Evolutionary conservation across 305 asterid genomes (phyloP).

Genomic region (Solanum aculeatissimum): DNA sequence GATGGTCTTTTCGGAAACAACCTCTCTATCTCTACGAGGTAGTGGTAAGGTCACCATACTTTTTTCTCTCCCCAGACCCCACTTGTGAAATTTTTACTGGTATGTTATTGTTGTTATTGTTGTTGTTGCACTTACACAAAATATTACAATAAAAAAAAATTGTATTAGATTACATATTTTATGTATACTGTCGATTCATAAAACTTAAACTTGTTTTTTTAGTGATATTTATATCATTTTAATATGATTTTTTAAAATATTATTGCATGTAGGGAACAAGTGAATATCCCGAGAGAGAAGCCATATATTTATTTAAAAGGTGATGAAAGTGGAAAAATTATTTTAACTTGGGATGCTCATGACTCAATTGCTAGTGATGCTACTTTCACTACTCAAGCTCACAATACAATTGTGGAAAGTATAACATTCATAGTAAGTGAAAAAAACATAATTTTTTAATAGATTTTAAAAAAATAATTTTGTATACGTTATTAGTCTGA

Average conservation of each 20-base stretch:
- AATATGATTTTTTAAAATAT: neutral
- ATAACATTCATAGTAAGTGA: neutral
- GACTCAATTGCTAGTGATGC: neutral
- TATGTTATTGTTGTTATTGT: too few species aligned
- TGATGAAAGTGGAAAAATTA: neutral
- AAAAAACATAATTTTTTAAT: neutral
- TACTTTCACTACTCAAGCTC: neutral
- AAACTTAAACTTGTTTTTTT: neutral
- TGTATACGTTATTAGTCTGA: neutral
- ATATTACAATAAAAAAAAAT: too few species aligned
- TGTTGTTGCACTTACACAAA: too few species aligned
- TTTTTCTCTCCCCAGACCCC: too few species aligned
- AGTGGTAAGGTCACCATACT: too few species aligned
- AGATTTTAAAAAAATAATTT: neutral
- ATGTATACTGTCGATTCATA: neutral
- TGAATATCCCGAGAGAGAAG: neutral
- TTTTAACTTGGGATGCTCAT: neutral
- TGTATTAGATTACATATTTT: too few species aligned
- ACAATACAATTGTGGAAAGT: neutral
- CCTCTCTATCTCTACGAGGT: too few species aligned
- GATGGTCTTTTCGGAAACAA: too few species aligned
- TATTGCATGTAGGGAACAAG: conserved; percentile 5
- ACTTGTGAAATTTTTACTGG: too few species aligned
- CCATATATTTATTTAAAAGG: conserved; percentile 7
- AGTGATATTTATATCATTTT: neutral